These are phyloP conservation scores for Perilla frutescens DNA, from an alignment of 257 asterid genomes.

Conservation along the genomic window DNA sequence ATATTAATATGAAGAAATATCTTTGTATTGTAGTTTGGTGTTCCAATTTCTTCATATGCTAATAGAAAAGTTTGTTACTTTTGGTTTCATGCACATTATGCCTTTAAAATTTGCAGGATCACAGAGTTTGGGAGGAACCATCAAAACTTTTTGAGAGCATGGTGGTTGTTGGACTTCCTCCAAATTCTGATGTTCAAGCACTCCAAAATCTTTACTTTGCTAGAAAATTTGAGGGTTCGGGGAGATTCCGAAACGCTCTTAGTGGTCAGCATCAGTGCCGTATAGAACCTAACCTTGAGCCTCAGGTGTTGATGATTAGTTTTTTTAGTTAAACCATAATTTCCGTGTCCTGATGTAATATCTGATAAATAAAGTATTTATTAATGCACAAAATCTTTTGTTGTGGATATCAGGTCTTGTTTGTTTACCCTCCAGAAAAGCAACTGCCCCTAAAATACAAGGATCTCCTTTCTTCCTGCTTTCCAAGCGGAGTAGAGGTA, in stretches of 20 bases:
- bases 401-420: slow-evolving; percentile 77
- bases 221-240: slow-evolving; percentile 82
- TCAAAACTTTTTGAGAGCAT: slow-evolving; percentile 91
- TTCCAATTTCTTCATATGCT: slow-evolving; percentile 11
- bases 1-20: slow-evolving; percentile 12
- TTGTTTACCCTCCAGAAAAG: slow-evolving; percentile 98
- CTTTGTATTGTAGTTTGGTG: not conserved
- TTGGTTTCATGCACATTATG: slow-evolving; percentile 45
- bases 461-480: slow-evolving; percentile 97
- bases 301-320: slow-evolving; percentile 63
- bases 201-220: slow-evolving; percentile 86
- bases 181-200: slow-evolving; percentile 84
- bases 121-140: slow-evolving; percentile 90
- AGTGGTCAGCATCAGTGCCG: slow-evolving; percentile 87
- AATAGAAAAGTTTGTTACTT: slow-evolving; percentile 23
- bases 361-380: not conserved
- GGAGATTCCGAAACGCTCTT: slow-evolving; percentile 74
- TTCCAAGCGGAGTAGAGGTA: slow-evolving; percentile 98
- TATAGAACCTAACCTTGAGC: slow-evolving; percentile 94
- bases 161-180: slow-evolving; percentile 98
- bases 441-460: slow-evolving; percentile 91
- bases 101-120: slow-evolving; percentile 70
- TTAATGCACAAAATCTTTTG: slow-evolving; percentile 28
- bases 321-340: not conserved
- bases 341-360: slow-evolving; percentile 7